A percentile compares a stretch with the other conserved stretches of the same genome.
These are phyloP conservation scores for Pleurotus sapidus DNA, from an alignment of 768 basidiomycete species.

Conservation along the genomic window DNA sequence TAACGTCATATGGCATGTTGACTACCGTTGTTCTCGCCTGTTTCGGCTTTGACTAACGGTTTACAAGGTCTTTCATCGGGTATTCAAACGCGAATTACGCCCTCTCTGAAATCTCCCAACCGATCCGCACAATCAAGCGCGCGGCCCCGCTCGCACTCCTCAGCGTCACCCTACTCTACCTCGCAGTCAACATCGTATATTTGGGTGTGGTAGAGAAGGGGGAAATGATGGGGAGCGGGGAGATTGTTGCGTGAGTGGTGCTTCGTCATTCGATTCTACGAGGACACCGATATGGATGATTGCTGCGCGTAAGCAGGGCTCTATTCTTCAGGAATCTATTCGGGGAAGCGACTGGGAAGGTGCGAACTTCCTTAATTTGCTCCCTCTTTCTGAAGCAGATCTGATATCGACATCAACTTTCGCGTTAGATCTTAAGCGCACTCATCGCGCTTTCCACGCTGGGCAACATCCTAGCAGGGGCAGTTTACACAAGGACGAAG, in stretches of 20 bases:
- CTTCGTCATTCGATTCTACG: background rate
- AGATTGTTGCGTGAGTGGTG: slow-evolving; percentile 62
- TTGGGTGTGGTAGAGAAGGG: slow-evolving; percentile 70
- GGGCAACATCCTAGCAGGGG: slow-evolving; percentile 60
- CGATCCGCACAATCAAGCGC: slow-evolving; percentile 65
- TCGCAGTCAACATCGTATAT: slow-evolving; percentile 70
- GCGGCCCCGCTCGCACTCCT: slow-evolving; percentile 68
- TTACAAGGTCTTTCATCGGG: slow-evolving; percentile 62
- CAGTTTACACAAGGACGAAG: slow-evolving; percentile 69
- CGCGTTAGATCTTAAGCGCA: slow-evolving; percentile 48
- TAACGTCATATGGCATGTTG: slow-evolving; percentile 62
- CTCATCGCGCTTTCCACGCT: slow-evolving; percentile 64
- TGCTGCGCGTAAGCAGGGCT: slow-evolving; percentile 35
- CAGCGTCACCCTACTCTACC: slow-evolving; percentile 55
- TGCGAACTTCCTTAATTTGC: slow-evolving; percentile 20
- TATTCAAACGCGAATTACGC: slow-evolving; percentile 78
- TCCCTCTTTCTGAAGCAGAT: background rate
- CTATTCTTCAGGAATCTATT: slow-evolving; percentile 75
- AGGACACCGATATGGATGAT: background rate
- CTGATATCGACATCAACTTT: background rate
- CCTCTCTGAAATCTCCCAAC: slow-evolving; percentile 67
- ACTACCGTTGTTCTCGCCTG: background rate
- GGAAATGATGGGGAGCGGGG: slow-evolving; percentile 62
- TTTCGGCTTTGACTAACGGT: background rate
- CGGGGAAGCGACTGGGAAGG: slow-evolving; percentile 58